Conservation (phyloP, 1,284 basidiomycete species). For the Trichosporon sp. region DNA sequence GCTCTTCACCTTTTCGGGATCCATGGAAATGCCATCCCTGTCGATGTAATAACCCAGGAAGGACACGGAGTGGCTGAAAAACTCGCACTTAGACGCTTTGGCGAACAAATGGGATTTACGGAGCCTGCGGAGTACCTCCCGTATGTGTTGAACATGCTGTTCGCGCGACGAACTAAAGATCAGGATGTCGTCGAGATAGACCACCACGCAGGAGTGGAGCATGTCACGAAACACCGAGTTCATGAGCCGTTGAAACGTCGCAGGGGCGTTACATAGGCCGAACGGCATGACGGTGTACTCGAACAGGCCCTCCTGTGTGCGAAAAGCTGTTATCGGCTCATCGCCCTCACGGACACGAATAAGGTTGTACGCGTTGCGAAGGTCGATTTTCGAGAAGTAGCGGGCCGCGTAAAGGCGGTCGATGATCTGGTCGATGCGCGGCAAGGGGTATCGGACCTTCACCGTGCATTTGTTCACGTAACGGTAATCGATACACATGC, state of each 20-base stretch:
- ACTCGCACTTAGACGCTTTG: constrained; percentile 49
- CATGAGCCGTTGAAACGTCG: constrained; percentile 41
- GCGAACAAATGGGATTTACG: constrained; percentile 39
- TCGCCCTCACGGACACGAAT: constrained; percentile 30
- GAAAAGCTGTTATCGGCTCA: constrained; percentile 47
- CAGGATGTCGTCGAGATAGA: constrained; percentile 46
- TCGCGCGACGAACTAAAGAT: constrained; percentile 50
- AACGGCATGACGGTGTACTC: constrained; percentile 49
- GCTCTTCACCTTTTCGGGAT: constrained; percentile 46
- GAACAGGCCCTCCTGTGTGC: constrained; percentile 37
- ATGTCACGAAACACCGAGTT: constrained; percentile 31
- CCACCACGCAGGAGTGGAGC: constrained; percentile 32
- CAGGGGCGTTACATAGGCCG: constrained; percentile 47
- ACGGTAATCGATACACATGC: constrained; percentile 18
- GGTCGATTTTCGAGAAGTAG: constrained; percentile 40
- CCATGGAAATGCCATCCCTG: constrained; percentile 45
- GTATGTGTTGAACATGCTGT: constrained; percentile 31
- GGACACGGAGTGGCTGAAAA: constrained; percentile 30
- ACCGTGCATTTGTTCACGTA: constrained; percentile 26
- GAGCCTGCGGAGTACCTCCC: constrained; percentile 46
- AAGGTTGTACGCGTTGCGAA: constrained; percentile 35
- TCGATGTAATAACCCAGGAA: constrained; percentile 43
- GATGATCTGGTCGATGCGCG: constrained; percentile 24
- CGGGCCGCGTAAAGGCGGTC: constrained; percentile 32
- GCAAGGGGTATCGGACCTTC: constrained; percentile 28